These are phyloP conservation scores for Chaetomiaceae sp. DNA, from an alignment of 2,329 filamentous ascomycete species.

Conservation along the genomic window DNA sequence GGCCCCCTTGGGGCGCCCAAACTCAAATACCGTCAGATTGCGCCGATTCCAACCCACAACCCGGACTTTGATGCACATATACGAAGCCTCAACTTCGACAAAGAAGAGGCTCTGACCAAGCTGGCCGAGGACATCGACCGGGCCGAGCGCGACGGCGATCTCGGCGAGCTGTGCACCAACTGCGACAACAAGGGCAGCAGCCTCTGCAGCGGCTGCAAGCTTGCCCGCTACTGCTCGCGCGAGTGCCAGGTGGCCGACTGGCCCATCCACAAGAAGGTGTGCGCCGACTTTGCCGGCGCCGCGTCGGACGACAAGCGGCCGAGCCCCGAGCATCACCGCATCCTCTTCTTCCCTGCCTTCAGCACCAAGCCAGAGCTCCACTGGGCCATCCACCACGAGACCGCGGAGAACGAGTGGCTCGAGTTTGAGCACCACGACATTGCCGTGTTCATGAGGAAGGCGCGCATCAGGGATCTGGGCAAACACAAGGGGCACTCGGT, in stretches of 20 bases:
- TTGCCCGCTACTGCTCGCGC: conserved; percentile 13
- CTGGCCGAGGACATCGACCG: neutral
- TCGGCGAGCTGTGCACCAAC: conserved; percentile 2
- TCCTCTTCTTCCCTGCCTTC: conserved; percentile 11
- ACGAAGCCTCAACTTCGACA: neutral
- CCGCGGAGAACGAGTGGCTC: neutral
- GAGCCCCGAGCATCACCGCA: conserved; percentile 2
- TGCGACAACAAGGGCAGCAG: conserved; percentile 1
- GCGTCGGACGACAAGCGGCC: neutral
- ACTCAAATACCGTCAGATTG: too few relatives aligned
- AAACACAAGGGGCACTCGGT: neutral
- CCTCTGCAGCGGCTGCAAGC: conserved; percentile 7
- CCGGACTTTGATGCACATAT: neutral
- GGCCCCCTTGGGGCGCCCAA: too few relatives aligned
- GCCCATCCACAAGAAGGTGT: conserved; percentile 17
- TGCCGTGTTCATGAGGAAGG: neutral
- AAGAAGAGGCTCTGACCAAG: neutral
- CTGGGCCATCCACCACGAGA: neutral
- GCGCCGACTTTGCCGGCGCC: conserved; percentile 2
- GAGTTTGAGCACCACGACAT: neutral
- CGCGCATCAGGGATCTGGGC: neutral
- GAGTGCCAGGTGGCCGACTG: conserved; percentile 14
- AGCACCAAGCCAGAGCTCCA: conserved; percentile 2
- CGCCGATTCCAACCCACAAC: neutral
- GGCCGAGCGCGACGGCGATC: neutral